Conservation (phyloP, 169 alveolate genomes). For the Perkinsus chesapeaki region DNA sequence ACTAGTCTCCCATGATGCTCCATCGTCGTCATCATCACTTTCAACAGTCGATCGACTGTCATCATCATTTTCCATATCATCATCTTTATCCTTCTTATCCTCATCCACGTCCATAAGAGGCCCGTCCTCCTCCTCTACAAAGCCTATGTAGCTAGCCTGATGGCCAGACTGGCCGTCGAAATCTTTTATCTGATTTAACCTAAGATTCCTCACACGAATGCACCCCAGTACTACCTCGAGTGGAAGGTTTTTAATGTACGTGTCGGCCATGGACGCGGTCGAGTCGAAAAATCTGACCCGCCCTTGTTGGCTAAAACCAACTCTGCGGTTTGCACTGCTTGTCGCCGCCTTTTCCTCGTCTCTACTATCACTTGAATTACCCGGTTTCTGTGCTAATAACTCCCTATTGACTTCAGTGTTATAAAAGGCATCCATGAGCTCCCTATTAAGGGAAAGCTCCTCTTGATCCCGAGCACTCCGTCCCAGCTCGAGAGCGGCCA, state of each 20-base stretch:
- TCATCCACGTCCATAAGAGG: not conserved
- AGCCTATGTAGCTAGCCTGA: not conserved
- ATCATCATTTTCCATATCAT: not conserved
- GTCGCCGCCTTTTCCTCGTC: not conserved
- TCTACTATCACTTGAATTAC: not conserved
- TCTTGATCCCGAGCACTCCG: not conserved
- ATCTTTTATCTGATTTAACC: not conserved
- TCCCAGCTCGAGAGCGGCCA: not conserved
- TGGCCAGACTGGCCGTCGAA: not conserved
- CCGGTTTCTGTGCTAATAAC: not conserved
- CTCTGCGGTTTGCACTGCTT: not conserved
- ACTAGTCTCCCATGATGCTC: not conserved
- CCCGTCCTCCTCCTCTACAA: not conserved
- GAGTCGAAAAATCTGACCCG: not conserved
- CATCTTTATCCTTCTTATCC: not conserved
- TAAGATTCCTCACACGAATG: not conserved
- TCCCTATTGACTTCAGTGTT: not conserved
- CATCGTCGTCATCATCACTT: not conserved
- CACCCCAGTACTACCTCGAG: not conserved
- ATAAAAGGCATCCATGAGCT: not conserved
- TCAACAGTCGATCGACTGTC: not conserved
- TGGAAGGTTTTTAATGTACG: not conserved
- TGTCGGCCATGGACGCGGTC: not conserved
- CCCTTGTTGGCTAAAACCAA: not conserved
- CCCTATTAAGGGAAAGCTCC: not conserved